These are phyloP conservation scores for Fusarium haematococcum DNA, from an alignment of 2,329 filamentous ascomycete genomes.

Conservation along the genomic window DNA sequence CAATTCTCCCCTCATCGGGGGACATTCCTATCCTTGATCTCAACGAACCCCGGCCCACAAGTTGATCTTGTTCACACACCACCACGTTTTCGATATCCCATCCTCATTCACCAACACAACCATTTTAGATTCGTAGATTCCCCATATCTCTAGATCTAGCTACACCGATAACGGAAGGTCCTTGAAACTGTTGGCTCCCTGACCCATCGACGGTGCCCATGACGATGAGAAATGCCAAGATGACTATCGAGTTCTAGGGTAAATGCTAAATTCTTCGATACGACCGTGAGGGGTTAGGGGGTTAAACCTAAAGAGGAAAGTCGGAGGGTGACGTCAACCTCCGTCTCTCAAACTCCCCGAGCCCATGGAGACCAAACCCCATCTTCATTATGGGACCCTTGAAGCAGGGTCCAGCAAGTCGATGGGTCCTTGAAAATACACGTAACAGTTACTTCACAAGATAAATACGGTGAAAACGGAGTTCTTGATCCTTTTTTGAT, in stretches of 20 bases:
- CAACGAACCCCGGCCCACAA: background rate
- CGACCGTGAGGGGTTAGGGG: background rate
- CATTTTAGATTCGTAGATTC: background rate
- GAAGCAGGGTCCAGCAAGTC: constrained; percentile 1
- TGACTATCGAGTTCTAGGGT: constrained; percentile 1
- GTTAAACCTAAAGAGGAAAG: constrained; percentile 1
- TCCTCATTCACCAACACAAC: background rate
- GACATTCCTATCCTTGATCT: background rate
- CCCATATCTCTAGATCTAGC: background rate
- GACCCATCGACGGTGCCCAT: background rate
- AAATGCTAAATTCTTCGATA: background rate
- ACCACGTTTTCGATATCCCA: constrained; percentile 29
- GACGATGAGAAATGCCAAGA: constrained; percentile 16
- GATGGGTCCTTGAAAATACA: background rate
- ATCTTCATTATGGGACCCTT: constrained; percentile 5
- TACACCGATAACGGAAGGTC: constrained; percentile 1
- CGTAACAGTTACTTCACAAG: background rate
- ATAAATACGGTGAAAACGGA: background rate
- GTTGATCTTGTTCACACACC: constrained; percentile 6
- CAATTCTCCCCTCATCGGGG: background rate
- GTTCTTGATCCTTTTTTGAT: background rate
- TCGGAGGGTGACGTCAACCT: constrained; percentile 38
- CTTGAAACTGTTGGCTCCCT: background rate
- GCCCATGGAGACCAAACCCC: background rate
- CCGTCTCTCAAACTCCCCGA: background rate